Percentiles rank a stretch among this genome's conserved stretches.
phyloP scores from a whole-genome alignment of 495 filamentous ascomycete genomes.

The Neurospora sp. region DNA sequence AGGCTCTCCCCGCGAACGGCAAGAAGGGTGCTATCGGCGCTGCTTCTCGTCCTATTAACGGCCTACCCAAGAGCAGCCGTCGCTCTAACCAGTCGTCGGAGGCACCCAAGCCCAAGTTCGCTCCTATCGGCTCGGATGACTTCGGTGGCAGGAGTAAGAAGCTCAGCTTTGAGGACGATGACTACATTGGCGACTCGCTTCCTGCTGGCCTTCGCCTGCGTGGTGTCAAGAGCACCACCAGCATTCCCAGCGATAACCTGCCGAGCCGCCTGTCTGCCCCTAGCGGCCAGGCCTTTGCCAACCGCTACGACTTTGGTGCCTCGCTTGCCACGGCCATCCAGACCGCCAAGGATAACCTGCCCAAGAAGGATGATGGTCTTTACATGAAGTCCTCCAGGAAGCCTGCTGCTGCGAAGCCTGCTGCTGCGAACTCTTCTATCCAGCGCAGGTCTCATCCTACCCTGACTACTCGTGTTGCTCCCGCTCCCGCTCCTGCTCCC shows the following conservation, averaged over 20 bases:
- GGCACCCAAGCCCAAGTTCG: conserved; percentile 45
- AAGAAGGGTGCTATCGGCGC: conserved; percentile 40
- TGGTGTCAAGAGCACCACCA: conserved; percentile 37
- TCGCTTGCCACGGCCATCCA: conserved; percentile 80
- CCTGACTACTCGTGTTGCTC: background rate
- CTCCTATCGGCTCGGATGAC: conserved; percentile 58
- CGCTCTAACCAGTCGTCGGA: conserved; percentile 36
- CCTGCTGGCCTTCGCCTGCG: conserved; percentile 38
- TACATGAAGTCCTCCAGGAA: conserved; percentile 39
- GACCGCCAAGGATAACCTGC: conserved; percentile 44
- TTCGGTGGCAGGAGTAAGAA: conserved; percentile 50
- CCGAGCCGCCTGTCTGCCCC: conserved; percentile 41
- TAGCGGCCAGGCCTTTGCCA: conserved; percentile 69
- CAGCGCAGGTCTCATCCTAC: background rate
- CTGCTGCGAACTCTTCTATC: conserved; percentile 3
- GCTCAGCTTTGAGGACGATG: conserved; percentile 43
- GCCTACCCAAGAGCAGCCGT: conserved; percentile 69
- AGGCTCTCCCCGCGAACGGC: conserved; percentile 46
- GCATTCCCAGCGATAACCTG: conserved; percentile 39
- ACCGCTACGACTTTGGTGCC: conserved; percentile 86
- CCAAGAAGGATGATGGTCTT: conserved; percentile 39
- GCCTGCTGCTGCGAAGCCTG: conserved; percentile 8
- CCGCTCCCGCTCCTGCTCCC: background rate
- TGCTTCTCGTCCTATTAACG: conserved; percentile 43
- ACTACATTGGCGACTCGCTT: conserved; percentile 39